phyloP scores from a whole-genome alignment of 2,329 filamentous ascomycete genomes.

The Trichoderma asperellum region DNA sequence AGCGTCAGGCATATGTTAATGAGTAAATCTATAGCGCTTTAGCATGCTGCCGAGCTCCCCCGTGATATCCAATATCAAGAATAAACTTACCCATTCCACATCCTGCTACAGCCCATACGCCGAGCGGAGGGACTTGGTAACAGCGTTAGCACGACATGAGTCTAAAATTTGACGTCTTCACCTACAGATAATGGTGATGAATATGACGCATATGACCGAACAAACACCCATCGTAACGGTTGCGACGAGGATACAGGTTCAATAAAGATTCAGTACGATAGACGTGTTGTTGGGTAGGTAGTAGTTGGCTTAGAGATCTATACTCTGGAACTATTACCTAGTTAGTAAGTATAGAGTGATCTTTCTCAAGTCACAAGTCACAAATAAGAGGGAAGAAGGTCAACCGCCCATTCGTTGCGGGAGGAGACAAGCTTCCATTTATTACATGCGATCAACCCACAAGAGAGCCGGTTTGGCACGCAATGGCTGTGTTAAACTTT shows the following conservation, averaged over 20 bases:
- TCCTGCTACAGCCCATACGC: constrained; percentile 66
- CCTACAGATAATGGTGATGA: constrained; percentile 59
- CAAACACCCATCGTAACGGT: constrained; percentile 52
- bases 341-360: background rate
- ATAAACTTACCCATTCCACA: constrained; percentile 57
- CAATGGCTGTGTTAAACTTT: constrained; percentile 5
- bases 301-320: background rate
- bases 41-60: constrained; percentile 2
- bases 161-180: constrained; percentile 14
- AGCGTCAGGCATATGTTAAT: constrained; percentile 70
- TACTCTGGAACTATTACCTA: background rate
- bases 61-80: background rate
- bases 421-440: constrained; percentile 4
- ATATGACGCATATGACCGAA: constrained; percentile 53
- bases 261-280: background rate
- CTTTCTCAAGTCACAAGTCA: background rate
- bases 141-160: constrained; percentile 31
- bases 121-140: constrained; percentile 65
- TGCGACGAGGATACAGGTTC: background rate
- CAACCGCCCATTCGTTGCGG: background rate
- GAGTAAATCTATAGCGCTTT: constrained; percentile 55
- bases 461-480: background rate
- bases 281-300: background rate
- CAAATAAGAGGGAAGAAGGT: background rate
- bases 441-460: background rate